Percentiles rank a stretch among this genome's conserved stretches.
These are phyloP conservation scores for Globisporangium emineosum DNA, from an alignment of 352 stramenopile species.

Conservation along the genomic window DNA sequence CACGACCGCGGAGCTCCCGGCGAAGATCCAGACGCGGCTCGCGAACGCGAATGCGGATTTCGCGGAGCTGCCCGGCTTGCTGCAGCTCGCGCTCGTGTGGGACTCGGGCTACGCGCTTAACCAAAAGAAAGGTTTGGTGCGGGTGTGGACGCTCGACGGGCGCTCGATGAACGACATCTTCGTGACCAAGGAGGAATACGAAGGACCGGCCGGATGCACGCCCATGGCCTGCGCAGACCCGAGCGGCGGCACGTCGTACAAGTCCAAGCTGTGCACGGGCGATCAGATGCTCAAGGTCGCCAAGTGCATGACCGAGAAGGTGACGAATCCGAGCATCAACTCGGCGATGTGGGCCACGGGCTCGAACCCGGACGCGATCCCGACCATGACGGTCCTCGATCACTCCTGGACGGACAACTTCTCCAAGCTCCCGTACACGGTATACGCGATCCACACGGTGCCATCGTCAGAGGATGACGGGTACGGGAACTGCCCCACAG, in stretches of 20 bases:
- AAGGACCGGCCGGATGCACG: not conserved
- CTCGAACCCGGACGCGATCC: conserved; percentile 14
- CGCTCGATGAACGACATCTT: conserved; percentile 22
- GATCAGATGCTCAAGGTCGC: conserved; percentile 29
- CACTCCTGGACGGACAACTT: conserved; percentile 17
- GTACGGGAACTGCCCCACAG: conserved; percentile 20
- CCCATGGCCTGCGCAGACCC: conserved; percentile 25
- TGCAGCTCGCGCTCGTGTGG: conserved; percentile 40
- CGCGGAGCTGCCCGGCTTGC: conserved; percentile 18
- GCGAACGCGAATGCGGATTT: conserved; percentile 9
- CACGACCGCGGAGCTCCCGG: conserved; percentile 14
- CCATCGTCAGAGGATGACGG: conserved; percentile 10
- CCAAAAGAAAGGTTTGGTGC: not conserved
- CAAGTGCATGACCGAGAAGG: conserved; percentile 25
- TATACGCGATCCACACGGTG: conserved; percentile 17
- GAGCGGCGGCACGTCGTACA: conserved; percentile 9
- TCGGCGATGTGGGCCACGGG: conserved; percentile 28
- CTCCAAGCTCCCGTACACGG: conserved; percentile 10
- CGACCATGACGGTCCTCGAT: conserved; percentile 13
- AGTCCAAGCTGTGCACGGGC: conserved; percentile 27
- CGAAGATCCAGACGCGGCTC: conserved; percentile 6
- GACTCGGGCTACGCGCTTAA: conserved; percentile 32
- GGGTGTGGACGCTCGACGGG: not conserved
- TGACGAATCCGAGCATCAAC: conserved; percentile 7
- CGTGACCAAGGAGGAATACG: conserved; percentile 21